A percentile compares a stretch with the other conserved stretches of the same genome.
phyloP scores from a whole-genome alignment of 495 filamentous ascomycete species.

The Penicillium goetzii region DNA sequence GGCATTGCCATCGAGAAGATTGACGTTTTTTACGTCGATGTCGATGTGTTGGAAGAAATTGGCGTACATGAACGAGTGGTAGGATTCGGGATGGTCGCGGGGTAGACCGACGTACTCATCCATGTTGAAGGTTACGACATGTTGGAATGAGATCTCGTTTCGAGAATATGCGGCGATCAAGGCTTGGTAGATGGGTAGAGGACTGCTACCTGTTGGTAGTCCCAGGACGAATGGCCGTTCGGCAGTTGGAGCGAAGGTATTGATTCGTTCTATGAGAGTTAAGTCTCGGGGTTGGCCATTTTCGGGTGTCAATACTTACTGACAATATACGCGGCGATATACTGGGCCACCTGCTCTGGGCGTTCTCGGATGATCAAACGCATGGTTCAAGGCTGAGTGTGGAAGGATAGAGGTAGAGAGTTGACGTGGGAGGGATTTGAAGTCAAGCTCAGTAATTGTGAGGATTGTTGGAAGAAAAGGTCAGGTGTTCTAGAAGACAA shows the following conservation, averaged over 20 bases:
- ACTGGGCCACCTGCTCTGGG: constrained; percentile 5
- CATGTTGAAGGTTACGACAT: constrained; percentile 11
- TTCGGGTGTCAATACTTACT: background rate
- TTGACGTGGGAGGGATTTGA: background rate
- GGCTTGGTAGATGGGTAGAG: constrained; percentile 2
- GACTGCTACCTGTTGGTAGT: constrained; percentile 4
- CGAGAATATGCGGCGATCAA: constrained; percentile 2
- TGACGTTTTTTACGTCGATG: background rate
- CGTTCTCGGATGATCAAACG: constrained; percentile 4
- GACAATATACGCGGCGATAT: constrained; percentile 4
- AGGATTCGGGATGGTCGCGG: constrained; percentile 1
- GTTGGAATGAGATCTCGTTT: constrained; percentile 2
- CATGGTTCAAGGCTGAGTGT: background rate
- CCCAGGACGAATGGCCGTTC: constrained; percentile 3
- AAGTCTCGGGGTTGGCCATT: background rate
- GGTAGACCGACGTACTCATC: constrained; percentile 6
- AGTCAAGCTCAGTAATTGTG: background rate
- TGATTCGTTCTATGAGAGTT: constrained; percentile 6
- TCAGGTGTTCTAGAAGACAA: background rate
- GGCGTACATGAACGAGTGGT: constrained; percentile 5
- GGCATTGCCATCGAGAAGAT: background rate
- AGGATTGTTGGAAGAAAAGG: background rate
- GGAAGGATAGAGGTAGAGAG: background rate
- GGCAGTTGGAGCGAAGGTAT: background rate
- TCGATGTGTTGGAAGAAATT: constrained; percentile 8